Conservation (phyloP, 2,329 filamentous ascomycete species). For the Fusarium duplospermum region DNA sequence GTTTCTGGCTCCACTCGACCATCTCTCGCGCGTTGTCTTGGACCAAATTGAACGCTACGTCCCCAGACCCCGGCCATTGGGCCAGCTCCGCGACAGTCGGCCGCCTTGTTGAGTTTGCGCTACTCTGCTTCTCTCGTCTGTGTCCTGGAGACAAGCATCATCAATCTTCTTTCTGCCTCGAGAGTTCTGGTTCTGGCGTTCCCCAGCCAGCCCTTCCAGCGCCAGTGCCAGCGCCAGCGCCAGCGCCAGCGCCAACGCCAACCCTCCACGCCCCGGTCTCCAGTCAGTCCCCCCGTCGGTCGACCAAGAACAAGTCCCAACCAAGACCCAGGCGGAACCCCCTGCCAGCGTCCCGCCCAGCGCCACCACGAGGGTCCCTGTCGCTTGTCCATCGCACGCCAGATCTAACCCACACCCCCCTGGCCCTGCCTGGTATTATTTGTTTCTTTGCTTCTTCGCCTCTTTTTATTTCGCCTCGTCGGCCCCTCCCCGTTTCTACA, state of each 20-base stretch:
- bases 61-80: slow-evolving; percentile 46
- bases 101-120: slow-evolving; percentile 43
- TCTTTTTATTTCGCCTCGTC: slow-evolving; percentile 42
- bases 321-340: slow-evolving; percentile 33
- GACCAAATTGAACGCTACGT: slow-evolving; percentile 38
- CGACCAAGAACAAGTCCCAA: slow-evolving; percentile 33
- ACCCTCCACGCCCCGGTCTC: slow-evolving; percentile 25
- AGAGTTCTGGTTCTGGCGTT: slow-evolving; percentile 32
- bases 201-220: slow-evolving; percentile 20
- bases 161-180: slow-evolving; percentile 29
- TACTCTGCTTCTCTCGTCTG: slow-evolving; percentile 35
- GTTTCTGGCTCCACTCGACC: slow-evolving; percentile 44
- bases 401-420: slow-evolving; percentile 48
- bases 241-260: neutral
- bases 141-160: slow-evolving; percentile 24
- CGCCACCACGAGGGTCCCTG: slow-evolving; percentile 51
- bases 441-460: slow-evolving; percentile 39
- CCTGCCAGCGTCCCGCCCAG: slow-evolving; percentile 45
- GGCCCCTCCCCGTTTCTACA: slow-evolving; percentile 38
- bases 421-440: slow-evolving; percentile 37
- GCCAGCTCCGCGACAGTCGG: slow-evolving; percentile 41
- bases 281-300: slow-evolving; percentile 20
- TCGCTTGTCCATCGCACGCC: slow-evolving; percentile 44
- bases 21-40: slow-evolving; percentile 39
- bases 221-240: slow-evolving; percentile 4